These are phyloP conservation scores for Diaporthe sp. DNA, from an alignment of 2,329 filamentous ascomycete genomes.

Conservation along the genomic window DNA sequence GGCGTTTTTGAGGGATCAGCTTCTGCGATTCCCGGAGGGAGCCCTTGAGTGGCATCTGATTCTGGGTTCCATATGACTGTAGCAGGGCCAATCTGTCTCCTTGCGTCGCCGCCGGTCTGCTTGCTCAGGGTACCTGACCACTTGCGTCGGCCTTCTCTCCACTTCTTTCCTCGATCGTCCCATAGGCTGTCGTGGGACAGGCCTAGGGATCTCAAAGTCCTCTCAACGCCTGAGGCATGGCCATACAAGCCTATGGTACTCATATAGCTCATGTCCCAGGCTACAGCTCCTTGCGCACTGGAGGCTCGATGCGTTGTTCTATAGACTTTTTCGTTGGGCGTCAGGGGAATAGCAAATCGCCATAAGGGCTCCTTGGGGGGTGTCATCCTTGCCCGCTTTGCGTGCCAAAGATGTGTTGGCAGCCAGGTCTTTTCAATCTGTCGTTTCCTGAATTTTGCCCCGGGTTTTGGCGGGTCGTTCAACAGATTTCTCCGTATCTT, in stretches of 20 bases:
- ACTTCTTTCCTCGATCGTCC: constrained; percentile 76
- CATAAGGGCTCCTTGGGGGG: constrained; percentile 84
- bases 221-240: constrained; percentile 63
- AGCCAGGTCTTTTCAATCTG: constrained; percentile 94
- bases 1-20: constrained; percentile 18
- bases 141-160: constrained; percentile 70
- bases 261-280: constrained; percentile 96
- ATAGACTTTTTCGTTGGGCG: constrained; percentile 91
- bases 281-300: constrained; percentile 81
- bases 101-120: constrained; percentile 63
- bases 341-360: constrained; percentile 88
- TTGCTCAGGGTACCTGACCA: constrained; percentile 66
- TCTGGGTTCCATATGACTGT: constrained; percentile 81
- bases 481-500: constrained; percentile 80
- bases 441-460: constrained; percentile 83
- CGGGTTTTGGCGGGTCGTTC: constrained; percentile 69
- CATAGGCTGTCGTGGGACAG: constrained; percentile 72
- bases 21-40: constrained; percentile 40
- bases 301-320: constrained; percentile 86
- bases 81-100: constrained; percentile 77
- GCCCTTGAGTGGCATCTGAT: constrained; percentile 41
- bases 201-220: constrained; percentile 76
- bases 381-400: constrained; percentile 93
- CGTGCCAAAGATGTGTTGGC: constrained; percentile 93
- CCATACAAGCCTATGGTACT: constrained; percentile 87